Base-by-base conservation (phyloP, 2,329 filamentous ascomycete species). In the Colletotrichum lentis region DNA sequence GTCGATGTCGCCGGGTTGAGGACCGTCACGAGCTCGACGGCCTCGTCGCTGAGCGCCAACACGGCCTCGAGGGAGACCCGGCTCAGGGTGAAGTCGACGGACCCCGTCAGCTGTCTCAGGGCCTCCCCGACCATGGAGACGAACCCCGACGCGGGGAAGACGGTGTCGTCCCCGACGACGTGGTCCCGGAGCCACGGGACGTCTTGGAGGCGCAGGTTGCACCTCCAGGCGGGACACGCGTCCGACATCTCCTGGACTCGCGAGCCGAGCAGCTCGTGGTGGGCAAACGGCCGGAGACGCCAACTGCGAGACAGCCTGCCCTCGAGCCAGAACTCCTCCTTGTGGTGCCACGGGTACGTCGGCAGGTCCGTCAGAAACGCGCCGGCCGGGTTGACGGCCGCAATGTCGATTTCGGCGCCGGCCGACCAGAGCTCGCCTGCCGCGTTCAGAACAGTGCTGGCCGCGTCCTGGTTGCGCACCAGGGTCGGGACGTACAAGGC, bases 11-110 rank as follows among this genome's bases (percentile, higher is more conserved):
- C 57, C 5, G 69, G 73, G 14, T 74, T 73, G 5, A 80, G 61
- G 0, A 72, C 74, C 0, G 78, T 78, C 27, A 78, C 67, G 0
- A 80, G 62, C 64, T 81, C 79, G 0, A 69, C 72, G 1, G 74
- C 71, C 11, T 67, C 62, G 1, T 70, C 73, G n/a, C 60, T 64
- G 6, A 81, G 39, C 0, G 79, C 72, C 14, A 81, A 63, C 4
- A 77, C 78, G 0, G 74, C 69, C 14, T 72, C 69, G n/a, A 77
- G 69, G 7, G 71, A 67, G 1, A 79, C 67, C 27, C 79, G 72
- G 0, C 73, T 73, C 16, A 80, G 44, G 16, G 70, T 70, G 46
- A 75, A 78, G 5, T 71, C 73, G 5, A 62, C 60, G 0, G 70
- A 47, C 1, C 52, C 52, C n/a, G 27, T 54, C 11, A 69, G 54